Evolutionary conservation across 371 early-diverging fungal genomes (phyloP), one percentile per base, ranked within the genome.

Genomic region (Mucor circinelloides): DNA sequence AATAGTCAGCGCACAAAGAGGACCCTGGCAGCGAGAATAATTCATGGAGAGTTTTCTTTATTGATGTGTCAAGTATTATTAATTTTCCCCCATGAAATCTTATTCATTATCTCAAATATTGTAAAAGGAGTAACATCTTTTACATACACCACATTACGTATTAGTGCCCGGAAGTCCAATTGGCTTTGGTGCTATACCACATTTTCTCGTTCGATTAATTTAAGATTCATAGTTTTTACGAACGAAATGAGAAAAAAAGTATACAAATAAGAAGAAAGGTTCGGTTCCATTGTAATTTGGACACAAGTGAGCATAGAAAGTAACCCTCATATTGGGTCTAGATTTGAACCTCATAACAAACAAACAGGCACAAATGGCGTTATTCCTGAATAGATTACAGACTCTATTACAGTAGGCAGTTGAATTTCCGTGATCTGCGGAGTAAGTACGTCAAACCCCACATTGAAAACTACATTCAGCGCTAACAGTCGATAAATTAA

Each of bases 171-270:
- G 52, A 52, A 52, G 15, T 23, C 12, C 7, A 19, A 46, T 46
- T 46, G 2, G 0, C 23, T 46, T 21, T 46, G 21, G 23, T 40
- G 40, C 40, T 40, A 40, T 40, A 40, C 40, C 40, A 40, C 17
- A 40, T 17, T 17, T 40, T 40, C 17, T 40, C 40, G 17, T 46
- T 46, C 10, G 46, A 9, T 46, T 46, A 21, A 46, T 50, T 50
- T 50, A 50, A 50, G 50, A 50, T 50, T 50, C 50, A 50, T 50
- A 23, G 50, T 50, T 50, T 50, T 50, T 50, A 50, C 50, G 50
- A 23, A 50, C 21, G 12, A 25, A 13, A 50, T 23, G 3, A 50
- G 13, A 12, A 12, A 25, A n/a, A 12, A 50, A 25, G 27, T 50
- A 50, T 9, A 23, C 27, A 50, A 50, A 25, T 13, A 12, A 0